A percentile compares a stretch with the other conserved stretches of the same genome.
Evolutionary conservation across 2,329 filamentous ascomycete genomes (phyloP).

Genomic region (Lizonia empirigonia): DNA sequence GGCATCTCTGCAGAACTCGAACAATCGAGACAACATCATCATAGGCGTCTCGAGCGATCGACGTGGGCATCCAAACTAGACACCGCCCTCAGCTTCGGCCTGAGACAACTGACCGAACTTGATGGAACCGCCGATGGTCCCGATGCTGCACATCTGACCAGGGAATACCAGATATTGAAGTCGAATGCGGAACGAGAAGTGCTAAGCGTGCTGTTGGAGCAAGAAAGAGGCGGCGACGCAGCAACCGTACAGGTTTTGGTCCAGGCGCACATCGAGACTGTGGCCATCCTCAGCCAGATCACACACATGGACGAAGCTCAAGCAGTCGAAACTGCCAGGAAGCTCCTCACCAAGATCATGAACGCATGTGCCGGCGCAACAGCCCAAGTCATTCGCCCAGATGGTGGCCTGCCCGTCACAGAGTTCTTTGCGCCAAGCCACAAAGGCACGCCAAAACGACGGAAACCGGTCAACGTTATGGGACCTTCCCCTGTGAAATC

Average conservation of each 20-base stretch:
- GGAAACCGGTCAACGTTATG: slow-evolving; percentile 57
- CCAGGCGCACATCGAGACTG: slow-evolving; percentile 88
- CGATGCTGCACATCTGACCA: slow-evolving; percentile 73
- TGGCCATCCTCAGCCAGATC: slow-evolving; percentile 81
- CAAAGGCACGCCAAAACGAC: slow-evolving; percentile 76
- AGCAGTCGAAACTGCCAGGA: slow-evolving; percentile 78
- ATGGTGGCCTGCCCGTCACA: slow-evolving; percentile 67
- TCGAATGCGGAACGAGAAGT: slow-evolving; percentile 81
- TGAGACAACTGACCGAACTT: slow-evolving; percentile 76
- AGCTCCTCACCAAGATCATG: slow-evolving; percentile 77
- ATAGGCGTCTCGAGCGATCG: slow-evolving; percentile 77
- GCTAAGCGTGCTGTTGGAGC: slow-evolving; percentile 76
- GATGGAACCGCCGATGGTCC: slow-evolving; percentile 67
- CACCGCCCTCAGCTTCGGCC: slow-evolving; percentile 82
- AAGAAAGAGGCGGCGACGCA: slow-evolving; percentile 81
- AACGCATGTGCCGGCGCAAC: slow-evolving; percentile 75
- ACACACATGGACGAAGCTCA: slow-evolving; percentile 82
- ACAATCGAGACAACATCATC: slow-evolving; percentile 85
- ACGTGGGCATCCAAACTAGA: slow-evolving; percentile 90
- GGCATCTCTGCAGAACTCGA: slow-evolving; percentile 90
- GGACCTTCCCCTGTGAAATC: slow-evolving; percentile 57
- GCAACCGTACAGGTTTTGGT: slow-evolving; percentile 81
- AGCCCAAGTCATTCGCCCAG: slow-evolving; percentile 87
- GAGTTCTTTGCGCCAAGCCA: slow-evolving; percentile 74
- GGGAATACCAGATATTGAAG: slow-evolving; percentile 87